Evolutionary conservation across 1,284 basidiomycete genomes (phyloP).

Genomic region (Coriolopsis trogii): DNA sequence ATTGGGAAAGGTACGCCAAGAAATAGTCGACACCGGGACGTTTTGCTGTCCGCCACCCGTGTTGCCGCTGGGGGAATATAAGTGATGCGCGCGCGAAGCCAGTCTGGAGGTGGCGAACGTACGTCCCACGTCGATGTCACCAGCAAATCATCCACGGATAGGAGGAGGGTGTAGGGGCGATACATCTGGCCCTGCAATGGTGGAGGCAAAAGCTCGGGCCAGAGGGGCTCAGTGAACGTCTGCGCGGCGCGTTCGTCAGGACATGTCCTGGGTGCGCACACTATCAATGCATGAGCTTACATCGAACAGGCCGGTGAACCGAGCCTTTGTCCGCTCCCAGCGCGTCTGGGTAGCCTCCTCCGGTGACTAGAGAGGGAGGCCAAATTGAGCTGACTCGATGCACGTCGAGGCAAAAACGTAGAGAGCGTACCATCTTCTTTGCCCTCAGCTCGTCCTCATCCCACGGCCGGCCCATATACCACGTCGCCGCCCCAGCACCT

Average conservation of each 20-base stretch:
- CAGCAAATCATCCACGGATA: conserved; percentile 93
- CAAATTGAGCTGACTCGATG: conserved; percentile 9
- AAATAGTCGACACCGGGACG: conserved; percentile 98
- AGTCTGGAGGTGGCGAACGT: conserved; percentile 33
- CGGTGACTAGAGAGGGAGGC: conserved; percentile 41
- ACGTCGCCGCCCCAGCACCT: conserved; percentile 48
- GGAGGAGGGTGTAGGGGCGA: conserved; percentile 89
- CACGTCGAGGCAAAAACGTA: conserved; percentile 10
- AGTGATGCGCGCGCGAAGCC: background rate
- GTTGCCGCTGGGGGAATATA: conserved; percentile 60
- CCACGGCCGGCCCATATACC: conserved; percentile 38
- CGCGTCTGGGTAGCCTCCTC: conserved; percentile 61
- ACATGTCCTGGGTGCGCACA: background rate
- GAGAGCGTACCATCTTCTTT: conserved; percentile 49
- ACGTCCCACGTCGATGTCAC: conserved; percentile 95
- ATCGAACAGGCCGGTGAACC: conserved; percentile 65
- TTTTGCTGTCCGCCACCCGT: conserved; percentile 92
- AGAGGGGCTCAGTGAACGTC: conserved; percentile 93
- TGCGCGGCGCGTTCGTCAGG: conserved; percentile 34
- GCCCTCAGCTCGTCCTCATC: conserved; percentile 38
- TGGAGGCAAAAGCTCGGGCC: conserved; percentile 90
- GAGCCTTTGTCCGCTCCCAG: conserved; percentile 61
- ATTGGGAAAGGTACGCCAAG: conserved; percentile 94
- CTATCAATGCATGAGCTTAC: conserved; percentile 40
- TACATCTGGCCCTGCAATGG: conserved; percentile 84